Conservation (phyloP, 139 green algal genomes). For the Chlorella ohadii region DNA sequence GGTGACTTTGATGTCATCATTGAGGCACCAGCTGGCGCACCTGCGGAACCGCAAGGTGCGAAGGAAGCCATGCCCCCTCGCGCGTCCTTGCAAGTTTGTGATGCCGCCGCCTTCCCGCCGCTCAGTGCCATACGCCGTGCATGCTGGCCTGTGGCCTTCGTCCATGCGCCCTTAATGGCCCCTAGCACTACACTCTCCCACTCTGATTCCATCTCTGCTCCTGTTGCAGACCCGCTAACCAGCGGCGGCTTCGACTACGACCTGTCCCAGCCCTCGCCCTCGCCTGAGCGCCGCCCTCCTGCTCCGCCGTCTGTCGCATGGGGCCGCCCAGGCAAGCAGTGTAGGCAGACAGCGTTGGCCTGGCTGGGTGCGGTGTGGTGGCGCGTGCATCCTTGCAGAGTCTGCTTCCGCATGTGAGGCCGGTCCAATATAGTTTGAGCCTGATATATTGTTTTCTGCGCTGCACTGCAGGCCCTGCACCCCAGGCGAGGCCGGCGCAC, state of each 20-base stretch:
- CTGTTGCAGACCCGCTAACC: no score
- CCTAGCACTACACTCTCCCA: no score
- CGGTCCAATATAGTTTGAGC: no score
- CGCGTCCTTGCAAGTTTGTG: no score
- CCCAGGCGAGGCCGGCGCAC: not conserved
- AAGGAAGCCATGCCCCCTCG: no score
- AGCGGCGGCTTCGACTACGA: conserved; percentile 19
- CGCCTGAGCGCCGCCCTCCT: not conserved
- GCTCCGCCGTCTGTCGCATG: not conserved
- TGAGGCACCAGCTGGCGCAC: not conserved
- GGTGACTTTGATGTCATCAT: conserved; percentile 11
- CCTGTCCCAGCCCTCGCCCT: conserved; percentile 8
- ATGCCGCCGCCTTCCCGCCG: no score
- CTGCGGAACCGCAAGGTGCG: not conserved
- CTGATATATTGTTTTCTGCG: no score
- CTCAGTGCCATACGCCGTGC: no score
- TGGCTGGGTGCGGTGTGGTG: not conserved
- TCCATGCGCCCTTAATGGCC: no score
- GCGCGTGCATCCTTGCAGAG: not conserved
- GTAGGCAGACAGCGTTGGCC: not conserved
- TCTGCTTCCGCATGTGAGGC: no score
- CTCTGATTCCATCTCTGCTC: no score
- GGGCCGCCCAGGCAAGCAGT: not conserved
- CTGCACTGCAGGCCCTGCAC: not conserved
- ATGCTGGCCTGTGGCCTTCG: no score